Evolutionary conservation across 2,329 filamentous ascomycete species (phyloP).

Genomic region (Pseudogymnoascus sp.): DNA sequence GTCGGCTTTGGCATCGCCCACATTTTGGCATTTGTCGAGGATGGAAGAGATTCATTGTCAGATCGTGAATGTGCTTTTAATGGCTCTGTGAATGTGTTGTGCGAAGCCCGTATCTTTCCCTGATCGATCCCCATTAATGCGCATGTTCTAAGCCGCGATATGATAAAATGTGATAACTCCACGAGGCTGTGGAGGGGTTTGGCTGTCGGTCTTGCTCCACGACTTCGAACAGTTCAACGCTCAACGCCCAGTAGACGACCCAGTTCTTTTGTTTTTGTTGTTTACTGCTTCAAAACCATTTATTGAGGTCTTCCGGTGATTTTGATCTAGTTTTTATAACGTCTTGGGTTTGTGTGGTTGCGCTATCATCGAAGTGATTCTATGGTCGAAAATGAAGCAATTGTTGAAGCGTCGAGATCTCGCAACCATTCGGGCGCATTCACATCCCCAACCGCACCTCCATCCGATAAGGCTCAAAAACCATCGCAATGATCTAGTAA

Average conservation of each 20-base stretch:
- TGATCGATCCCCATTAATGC: neutral
- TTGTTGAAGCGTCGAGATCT: constrained; percentile 4
- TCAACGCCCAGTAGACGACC: neutral
- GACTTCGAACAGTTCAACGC: neutral
- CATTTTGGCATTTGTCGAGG: neutral
- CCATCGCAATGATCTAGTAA: neutral
- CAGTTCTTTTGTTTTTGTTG: neutral
- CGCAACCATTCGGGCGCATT: neutral
- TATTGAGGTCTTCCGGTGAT: neutral
- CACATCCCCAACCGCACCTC: neutral
- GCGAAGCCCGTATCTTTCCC: neutral
- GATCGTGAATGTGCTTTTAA: neutral
- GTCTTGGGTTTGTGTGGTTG: neutral
- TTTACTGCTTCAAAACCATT: neutral
- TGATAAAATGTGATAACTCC: constrained; percentile 6
- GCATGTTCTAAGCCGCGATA: constrained; percentile 6
- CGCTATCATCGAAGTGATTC: neutral
- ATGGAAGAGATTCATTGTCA: neutral
- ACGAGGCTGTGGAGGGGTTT: constrained; percentile 8
- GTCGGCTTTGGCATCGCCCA: neutral
- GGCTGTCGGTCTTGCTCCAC: neutral
- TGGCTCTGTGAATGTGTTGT: neutral
- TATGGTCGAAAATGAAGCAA: constrained; percentile 8
- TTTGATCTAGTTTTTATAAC: neutral
- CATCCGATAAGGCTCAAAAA: neutral